These are phyloP conservation scores for Trichophyton simii DNA, from an alignment of 2,329 filamentous ascomycete species.

Conservation along the genomic window DNA sequence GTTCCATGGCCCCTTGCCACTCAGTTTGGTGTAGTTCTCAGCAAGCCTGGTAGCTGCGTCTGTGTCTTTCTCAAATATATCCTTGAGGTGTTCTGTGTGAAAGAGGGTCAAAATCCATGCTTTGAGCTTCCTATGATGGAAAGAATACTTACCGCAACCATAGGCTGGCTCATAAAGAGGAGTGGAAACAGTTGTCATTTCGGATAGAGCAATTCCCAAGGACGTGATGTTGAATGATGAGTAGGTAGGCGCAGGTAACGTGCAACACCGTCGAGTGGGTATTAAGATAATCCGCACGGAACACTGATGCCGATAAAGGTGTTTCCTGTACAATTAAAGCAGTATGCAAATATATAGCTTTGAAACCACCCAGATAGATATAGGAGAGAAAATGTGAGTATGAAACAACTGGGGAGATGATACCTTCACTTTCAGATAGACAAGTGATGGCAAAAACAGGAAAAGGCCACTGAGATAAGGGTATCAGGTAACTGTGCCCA, in stretches of 20 bases:
- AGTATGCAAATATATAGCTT: too few relatives aligned
- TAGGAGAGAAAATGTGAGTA: not conserved
- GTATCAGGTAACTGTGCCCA: not conserved
- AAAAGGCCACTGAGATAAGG: not conserved
- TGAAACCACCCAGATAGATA: too few relatives aligned
- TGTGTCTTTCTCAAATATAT: slow-evolving; percentile 22
- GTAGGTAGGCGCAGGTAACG: too few relatives aligned
- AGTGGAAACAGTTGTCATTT: not conserved
- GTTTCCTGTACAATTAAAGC: too few relatives aligned
- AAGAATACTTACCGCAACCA: slow-evolving; percentile 28
- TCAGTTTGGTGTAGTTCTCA: slow-evolving; percentile 22
- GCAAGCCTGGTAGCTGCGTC: slow-evolving; percentile 26
- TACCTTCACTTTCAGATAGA: not conserved
- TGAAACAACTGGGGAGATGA: not conserved
- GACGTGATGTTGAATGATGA: too few relatives aligned
- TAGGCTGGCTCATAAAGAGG: slow-evolving; percentile 26
- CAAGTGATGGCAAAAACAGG: not conserved
- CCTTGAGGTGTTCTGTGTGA: slow-evolving; percentile 28
- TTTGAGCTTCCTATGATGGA: not conserved
- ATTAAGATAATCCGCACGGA: not conserved
- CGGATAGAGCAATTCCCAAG: too few relatives aligned
- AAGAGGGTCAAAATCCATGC: not conserved
- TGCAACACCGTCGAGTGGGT: too few relatives aligned
- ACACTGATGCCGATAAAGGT: not conserved
- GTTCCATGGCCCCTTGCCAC: slow-evolving; percentile 20